These are phyloP conservation scores for Aspergillus novofumigatus DNA, from an alignment of 2,329 filamentous ascomycete species.

Conservation along the genomic window DNA sequence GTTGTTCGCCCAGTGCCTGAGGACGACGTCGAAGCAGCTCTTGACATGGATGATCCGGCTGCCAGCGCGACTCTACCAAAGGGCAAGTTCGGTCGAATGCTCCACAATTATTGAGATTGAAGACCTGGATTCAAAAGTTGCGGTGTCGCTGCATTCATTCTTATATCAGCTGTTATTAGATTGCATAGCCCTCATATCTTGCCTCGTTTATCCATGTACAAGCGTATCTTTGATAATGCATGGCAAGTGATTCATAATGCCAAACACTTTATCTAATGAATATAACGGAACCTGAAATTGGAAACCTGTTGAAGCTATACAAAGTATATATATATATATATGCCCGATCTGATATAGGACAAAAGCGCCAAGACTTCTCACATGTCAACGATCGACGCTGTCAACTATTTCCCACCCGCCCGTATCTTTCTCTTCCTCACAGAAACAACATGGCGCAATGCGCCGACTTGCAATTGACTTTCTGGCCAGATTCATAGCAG, in stretches of 20 bases:
- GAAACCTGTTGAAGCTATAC: not conserved
- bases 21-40: constrained; percentile 35
- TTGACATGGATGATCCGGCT: constrained; percentile 42
- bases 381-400: not conserved
- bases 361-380: not conserved
- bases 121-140: not conserved
- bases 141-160: not conserved
- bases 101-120: not conserved
- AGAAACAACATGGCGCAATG: constrained; percentile 20
- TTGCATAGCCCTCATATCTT: not conserved
- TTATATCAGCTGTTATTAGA: not conserved
- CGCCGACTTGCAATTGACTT: constrained; percentile 5
- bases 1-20: constrained; percentile 46
- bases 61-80: constrained; percentile 30
- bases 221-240: not conserved
- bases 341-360: not conserved
- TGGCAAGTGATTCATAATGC: not conserved
- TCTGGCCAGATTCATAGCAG: not conserved
- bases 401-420: not conserved
- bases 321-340: not conserved
- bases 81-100: constrained; percentile 6
- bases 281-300: not conserved
- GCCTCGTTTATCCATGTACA: not conserved
- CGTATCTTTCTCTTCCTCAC: not conserved
- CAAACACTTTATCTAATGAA: not conserved